A percentile compares a stretch with the other conserved stretches of the same genome.
phyloP scores from a whole-genome alignment of 2,329 filamentous ascomycete genomes.

The Beauveria australis region DNA sequence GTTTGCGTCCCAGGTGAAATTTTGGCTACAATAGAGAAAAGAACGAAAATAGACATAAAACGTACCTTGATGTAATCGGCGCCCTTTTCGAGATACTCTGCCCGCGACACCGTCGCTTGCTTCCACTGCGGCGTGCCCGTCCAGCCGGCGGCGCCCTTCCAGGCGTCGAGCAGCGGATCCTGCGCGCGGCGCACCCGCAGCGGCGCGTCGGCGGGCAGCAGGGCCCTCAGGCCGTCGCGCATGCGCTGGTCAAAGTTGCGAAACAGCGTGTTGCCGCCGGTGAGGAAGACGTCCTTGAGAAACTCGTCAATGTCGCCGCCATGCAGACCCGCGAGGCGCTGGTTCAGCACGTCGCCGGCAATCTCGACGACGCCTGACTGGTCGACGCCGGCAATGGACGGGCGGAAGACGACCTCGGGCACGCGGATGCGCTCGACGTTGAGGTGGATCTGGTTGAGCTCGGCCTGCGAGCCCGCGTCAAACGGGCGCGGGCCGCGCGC shows the following conservation, averaged over 20 bases:
- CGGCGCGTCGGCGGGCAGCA: slow-evolving; percentile 60
- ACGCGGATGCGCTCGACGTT: slow-evolving; percentile 95
- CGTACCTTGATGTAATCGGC: slow-evolving; percentile 81
- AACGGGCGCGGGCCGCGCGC: slow-evolving; percentile 80
- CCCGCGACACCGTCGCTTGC: slow-evolving; percentile 60
- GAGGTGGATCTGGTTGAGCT: slow-evolving; percentile 84
- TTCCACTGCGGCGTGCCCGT: slow-evolving; percentile 53
- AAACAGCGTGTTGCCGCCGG: slow-evolving; percentile 87
- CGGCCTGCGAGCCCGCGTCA: slow-evolving; percentile 63
- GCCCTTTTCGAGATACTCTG: slow-evolving; percentile 88
- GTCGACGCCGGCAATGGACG: slow-evolving; percentile 82
- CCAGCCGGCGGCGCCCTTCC: slow-evolving; percentile 89
- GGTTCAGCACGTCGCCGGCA: slow-evolving; percentile 77
- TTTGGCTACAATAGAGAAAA: neutral
- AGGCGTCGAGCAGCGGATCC: slow-evolving; percentile 78
- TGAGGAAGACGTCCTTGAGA: slow-evolving; percentile 82
- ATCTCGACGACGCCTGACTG: slow-evolving; percentile 93
- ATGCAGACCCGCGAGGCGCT: slow-evolving; percentile 56
- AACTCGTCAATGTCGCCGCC: slow-evolving; percentile 52
- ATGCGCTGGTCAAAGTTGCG: slow-evolving; percentile 78
- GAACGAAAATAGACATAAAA: neutral
- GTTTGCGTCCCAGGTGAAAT: neutral
- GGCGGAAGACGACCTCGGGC: slow-evolving; percentile 88
- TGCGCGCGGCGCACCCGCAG: slow-evolving; percentile 65
- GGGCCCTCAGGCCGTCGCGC: slow-evolving; percentile 59